phyloP scores from a whole-genome alignment of 306 rosid genomes.

The Biancaea sappan region DNA sequence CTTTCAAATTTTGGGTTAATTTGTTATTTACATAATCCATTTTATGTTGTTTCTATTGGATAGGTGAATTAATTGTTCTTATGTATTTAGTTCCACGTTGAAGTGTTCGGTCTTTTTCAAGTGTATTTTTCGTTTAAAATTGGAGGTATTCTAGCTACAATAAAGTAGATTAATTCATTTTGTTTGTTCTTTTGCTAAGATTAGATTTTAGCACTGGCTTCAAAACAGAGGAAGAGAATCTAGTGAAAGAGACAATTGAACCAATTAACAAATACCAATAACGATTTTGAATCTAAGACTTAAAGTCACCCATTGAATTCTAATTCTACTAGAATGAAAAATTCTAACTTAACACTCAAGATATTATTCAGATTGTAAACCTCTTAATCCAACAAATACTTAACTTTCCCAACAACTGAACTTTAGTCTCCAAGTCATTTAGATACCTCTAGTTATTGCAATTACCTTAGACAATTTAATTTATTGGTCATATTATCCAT shows the following conservation, averaged over 20 bases:
- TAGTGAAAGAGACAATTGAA: background rate
- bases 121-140: too few relatives aligned
- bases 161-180: background rate
- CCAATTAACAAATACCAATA: background rate
- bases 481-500: background rate
- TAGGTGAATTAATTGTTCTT: background rate
- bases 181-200: background rate
- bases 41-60: background rate
- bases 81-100: background rate
- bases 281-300: background rate
- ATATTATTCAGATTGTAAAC: background rate
- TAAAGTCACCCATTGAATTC: background rate
- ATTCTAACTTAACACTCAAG: background rate
- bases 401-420: background rate
- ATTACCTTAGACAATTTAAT: background rate
- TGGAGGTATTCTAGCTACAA: background rate
- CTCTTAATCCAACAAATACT: background rate
- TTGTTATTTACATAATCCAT: background rate
- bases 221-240: too few relatives aligned
- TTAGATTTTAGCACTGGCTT: background rate
- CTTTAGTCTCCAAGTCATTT: background rate
- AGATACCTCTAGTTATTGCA: background rate
- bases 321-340: background rate
- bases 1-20: constrained; percentile 50
- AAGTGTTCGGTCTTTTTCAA: background rate